These are phyloP conservation scores for Monosporozyma servazzii DNA, from an alignment of 805 yeast genomes.

Conservation along the genomic window DNA sequence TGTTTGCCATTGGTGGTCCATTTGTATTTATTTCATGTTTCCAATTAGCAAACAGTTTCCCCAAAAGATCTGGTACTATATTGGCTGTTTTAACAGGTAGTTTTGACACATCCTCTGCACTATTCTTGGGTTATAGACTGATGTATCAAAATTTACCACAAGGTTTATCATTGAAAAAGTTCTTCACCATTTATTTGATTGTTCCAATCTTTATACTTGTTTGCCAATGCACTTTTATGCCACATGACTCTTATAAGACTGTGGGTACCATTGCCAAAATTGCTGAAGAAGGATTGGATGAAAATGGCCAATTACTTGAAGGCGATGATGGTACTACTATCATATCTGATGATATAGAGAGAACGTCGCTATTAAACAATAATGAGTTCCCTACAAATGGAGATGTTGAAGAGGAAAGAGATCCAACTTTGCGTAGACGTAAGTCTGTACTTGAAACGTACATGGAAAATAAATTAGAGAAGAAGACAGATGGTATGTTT, in stretches of 20 bases:
- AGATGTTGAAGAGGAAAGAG: background rate
- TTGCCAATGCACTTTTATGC: constrained; percentile 77
- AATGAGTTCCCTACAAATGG: background rate
- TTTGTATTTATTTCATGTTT: constrained; percentile 84
- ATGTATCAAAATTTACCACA: constrained; percentile 37
- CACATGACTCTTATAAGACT: constrained; percentile 63
- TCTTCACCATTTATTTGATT: constrained; percentile 57
- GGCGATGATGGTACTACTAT: constrained; percentile 35
- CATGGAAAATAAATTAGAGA: constrained; percentile 47
- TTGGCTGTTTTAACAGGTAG: constrained; percentile 87
- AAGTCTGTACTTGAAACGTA: constrained; percentile 60
- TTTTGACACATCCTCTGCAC: constrained; percentile 85
- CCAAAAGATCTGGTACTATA: constrained; percentile 69
- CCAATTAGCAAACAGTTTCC: constrained; percentile 83
- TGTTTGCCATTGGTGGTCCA: constrained; percentile 86
- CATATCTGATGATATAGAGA: constrained; percentile 37
- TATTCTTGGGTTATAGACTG: constrained; percentile 66
- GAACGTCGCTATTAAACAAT: constrained; percentile 22
- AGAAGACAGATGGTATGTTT: constrained; percentile 54
- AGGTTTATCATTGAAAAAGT: constrained; percentile 36
- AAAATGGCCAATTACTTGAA: constrained; percentile 44
- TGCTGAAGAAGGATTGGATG: constrained; percentile 66
- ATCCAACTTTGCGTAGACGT: constrained; percentile 9
- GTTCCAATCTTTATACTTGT: constrained; percentile 72
- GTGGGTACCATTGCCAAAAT: constrained; percentile 58